Percentiles rank a stretch among this genome's conserved stretches.
These are phyloP conservation scores for Rheum nobile DNA, from an alignment of 148 eudicot species.

Conservation along the genomic window DNA sequence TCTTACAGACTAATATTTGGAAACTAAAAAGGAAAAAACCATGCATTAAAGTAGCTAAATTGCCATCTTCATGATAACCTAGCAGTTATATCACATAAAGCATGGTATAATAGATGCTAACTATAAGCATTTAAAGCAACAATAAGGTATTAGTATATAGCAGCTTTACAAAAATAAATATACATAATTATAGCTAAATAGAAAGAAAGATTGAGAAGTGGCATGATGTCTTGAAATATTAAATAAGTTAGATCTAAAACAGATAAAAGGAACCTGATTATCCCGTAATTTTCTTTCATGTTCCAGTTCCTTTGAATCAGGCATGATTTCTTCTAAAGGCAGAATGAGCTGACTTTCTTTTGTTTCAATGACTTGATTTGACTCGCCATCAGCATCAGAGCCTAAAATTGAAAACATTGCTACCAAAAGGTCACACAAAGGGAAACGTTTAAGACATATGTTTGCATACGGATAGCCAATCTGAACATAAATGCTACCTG, in stretches of 20 bases:
- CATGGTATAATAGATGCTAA: neutral
- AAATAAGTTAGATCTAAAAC: neutral
- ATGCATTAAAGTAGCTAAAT: neutral
- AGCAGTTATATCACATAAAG: neutral
- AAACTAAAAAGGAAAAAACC: neutral
- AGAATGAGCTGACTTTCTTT: neutral
- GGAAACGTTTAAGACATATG: neutral
- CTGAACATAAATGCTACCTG: neutral
- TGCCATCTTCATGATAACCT: neutral
- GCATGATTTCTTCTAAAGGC: neutral
- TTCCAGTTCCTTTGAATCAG: neutral
- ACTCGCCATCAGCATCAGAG: neutral
- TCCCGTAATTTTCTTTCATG: constrained; percentile 5
- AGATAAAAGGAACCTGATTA: neutral
- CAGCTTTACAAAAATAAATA: neutral
- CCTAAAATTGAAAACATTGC: neutral
- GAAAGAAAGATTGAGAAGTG: neutral
- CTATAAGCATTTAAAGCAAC: neutral
- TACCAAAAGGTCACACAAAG: neutral
- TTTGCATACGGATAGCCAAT: neutral
- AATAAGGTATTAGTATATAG: neutral
- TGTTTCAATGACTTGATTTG: neutral
- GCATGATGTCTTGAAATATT: neutral
- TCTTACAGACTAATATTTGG: neutral
- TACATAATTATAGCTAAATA: neutral